Conservation (phyloP, 192 early-diverging fungal species). For the Podila epicladia region DNA sequence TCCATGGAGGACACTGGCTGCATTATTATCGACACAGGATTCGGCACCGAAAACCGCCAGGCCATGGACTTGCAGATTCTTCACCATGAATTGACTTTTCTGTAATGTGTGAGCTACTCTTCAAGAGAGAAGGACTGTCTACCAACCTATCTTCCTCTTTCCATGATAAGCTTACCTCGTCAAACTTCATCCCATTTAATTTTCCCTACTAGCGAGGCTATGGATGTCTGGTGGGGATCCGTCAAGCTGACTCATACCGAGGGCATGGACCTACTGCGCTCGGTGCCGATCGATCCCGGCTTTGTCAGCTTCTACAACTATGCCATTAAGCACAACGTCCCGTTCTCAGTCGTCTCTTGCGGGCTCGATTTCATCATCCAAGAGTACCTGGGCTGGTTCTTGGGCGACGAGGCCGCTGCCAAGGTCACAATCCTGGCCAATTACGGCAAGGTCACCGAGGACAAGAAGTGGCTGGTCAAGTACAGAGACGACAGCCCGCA, state of each 20-base stretch:
- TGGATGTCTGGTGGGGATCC: conserved; percentile 33
- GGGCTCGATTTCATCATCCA: conserved; percentile 64
- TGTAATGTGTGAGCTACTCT: conserved; percentile 25
- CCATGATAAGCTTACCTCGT: not conserved
- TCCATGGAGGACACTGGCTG: conserved; percentile 61
- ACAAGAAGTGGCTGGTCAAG: conserved; percentile 66
- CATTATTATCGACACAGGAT: conserved; percentile 58
- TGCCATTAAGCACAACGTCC: conserved; percentile 56
- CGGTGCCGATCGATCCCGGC: conserved; percentile 67
- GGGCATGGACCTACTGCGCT: conserved; percentile 22
- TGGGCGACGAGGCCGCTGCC: conserved; percentile 55
- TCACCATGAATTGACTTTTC: conserved; percentile 53
- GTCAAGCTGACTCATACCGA: conserved; percentile 27
- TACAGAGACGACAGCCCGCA: conserved; percentile 70
- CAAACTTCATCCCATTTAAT: not conserved
- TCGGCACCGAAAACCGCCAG: conserved; percentile 52
- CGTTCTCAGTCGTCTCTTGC: conserved; percentile 71
- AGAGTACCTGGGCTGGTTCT: conserved; percentile 59
- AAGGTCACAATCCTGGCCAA: conserved; percentile 72
- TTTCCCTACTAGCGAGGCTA: conserved; percentile 19
- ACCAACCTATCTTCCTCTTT: not conserved
- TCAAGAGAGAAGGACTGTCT: not conserved
- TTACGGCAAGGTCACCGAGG: conserved; percentile 51
- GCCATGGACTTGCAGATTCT: conserved; percentile 54
- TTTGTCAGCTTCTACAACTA: conserved; percentile 67